phyloP scores from a whole-genome alignment of 129 eudicot species.

The Calendula officinalis region DNA sequence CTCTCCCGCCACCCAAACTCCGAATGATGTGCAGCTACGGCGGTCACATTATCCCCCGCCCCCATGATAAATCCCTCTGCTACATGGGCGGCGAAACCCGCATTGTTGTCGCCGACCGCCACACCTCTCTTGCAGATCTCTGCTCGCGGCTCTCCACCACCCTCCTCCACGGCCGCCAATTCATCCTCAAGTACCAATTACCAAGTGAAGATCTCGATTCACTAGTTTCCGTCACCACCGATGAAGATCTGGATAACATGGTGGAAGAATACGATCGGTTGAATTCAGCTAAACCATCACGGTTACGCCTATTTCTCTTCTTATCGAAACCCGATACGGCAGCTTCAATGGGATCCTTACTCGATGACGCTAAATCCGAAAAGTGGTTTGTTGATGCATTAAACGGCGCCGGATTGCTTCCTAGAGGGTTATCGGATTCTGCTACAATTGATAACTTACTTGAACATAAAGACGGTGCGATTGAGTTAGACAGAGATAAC shows the following conservation, averaged over 20 bases:
- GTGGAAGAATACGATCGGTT: constrained; percentile 66
- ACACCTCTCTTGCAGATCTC: constrained; percentile 51
- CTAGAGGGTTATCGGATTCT: constrained; percentile 64
- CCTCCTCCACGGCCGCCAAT: constrained; percentile 55
- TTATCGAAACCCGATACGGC: constrained; percentile 61
- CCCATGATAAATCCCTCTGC: constrained; percentile 78
- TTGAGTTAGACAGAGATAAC: not conserved
- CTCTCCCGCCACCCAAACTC: constrained; percentile 60
- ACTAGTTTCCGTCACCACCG: constrained; percentile 56
- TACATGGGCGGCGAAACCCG: constrained; percentile 90
- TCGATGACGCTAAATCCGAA: constrained; percentile 72
- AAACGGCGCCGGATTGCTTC: constrained; percentile 54
- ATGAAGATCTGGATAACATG: constrained; percentile 82
- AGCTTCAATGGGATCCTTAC: constrained; percentile 74
- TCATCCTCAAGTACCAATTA: constrained; percentile 65
- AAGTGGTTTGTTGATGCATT: constrained; percentile 83
- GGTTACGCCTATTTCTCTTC: constrained; percentile 64
- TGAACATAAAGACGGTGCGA: constrained; percentile 43
- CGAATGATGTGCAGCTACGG: constrained; percentile 93
- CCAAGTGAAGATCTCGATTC: constrained; percentile 83
- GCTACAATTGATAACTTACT: constrained; percentile 53
- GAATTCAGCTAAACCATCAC: constrained; percentile 37
- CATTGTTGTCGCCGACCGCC: constrained; percentile 68
- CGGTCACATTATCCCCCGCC: constrained; percentile 88
- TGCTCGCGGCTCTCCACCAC: constrained; percentile 54